Base-by-base conservation (phyloP, 2,329 filamentous ascomycete species). In the Pseudophaeomoniella oleicola region DNA sequence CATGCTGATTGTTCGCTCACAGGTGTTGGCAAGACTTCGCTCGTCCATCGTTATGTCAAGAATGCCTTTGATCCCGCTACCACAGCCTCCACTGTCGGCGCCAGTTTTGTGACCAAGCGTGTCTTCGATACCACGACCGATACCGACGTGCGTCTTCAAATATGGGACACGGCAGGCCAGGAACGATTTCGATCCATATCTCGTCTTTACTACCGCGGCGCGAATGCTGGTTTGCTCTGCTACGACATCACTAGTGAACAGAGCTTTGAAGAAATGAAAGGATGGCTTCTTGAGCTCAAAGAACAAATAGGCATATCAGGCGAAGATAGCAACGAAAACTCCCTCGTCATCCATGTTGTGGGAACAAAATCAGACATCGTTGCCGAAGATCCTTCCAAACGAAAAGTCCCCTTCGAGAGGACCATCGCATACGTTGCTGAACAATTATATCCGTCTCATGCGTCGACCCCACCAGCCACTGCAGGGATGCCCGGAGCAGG, bases 371-470 rank as follows among this genome's bases (percentile, higher is more conserved):
- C 81, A 42, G 88, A 98, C 58, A 76, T 96, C 32, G 87, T 94
- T 35, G 79, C 86, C 30, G 71, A 80, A 47, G 85, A 94, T 43
- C 86, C 88, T 4, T 69, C 71, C 4, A 67, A 69, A 42, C 77
- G 88, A 38, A 77, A 87, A 52, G 85, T 98, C 4, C 84, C 87
- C 14, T 96, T 96, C 55, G 88, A 98, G 59, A 75, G 83, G 44
- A 94, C 87, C 55, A 94, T 96, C 51, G 85, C 84, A 34, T 98
- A 94, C 58, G 85, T 94, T 29, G 87, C 86, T 16, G 86, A 94
- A 58, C 83, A 94, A 54, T 71, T 94, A 2, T 82, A 82, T 38
- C 83, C 86, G 0, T 73, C 75, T 17, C 60, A 74, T 36, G 70
- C 71, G 39, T 71, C 66, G 34, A 82, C 81, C 11, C 80, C 79